These are phyloP conservation scores for Hibiscus mutabilis DNA, from an alignment of 345 rosid species.

Conservation along the genomic window DNA sequence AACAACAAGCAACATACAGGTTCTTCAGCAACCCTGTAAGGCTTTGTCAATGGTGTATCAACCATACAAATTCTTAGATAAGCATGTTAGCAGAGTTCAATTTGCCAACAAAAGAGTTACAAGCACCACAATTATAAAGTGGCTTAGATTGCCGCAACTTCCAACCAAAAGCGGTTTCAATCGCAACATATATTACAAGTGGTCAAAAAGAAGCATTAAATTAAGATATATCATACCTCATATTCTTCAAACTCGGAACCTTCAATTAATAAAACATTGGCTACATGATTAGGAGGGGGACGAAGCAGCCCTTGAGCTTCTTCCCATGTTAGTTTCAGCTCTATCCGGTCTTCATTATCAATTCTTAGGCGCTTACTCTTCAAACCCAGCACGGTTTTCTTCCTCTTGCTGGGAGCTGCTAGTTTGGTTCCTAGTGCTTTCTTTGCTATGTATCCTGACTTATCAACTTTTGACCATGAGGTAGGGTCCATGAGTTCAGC, in stretches of 20 bases:
- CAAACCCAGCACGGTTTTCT: constrained; percentile 56
- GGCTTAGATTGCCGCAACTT: not conserved
- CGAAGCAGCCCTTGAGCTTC: constrained; percentile 86
- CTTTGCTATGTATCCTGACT: constrained; percentile 62
- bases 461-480: constrained; percentile 62
- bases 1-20: too few relatives aligned
- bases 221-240: constrained; percentile 46
- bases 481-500: constrained; percentile 55
- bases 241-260: constrained; percentile 91
- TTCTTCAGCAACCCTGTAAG: too few relatives aligned
- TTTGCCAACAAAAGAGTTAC: not conserved
- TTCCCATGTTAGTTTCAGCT: constrained; percentile 83
- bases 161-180: not conserved
- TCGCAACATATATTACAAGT: not conserved
- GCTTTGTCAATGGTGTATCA: too few relatives aligned
- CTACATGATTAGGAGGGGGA: constrained; percentile 63
- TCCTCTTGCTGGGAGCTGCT: constrained; percentile 50
- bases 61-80: not conserved
- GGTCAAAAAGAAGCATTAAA: constrained; percentile 5
- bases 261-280: constrained; percentile 63
- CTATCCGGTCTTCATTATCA: constrained; percentile 66
- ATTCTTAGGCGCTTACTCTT: constrained; percentile 70
- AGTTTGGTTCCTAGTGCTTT: constrained; percentile 54
- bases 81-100: not conserved
- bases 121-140: not conserved